phyloP scores from a whole-genome alignment of 768 basidiomycete genomes.

The Goffeauzyma gilvescens region DNA sequence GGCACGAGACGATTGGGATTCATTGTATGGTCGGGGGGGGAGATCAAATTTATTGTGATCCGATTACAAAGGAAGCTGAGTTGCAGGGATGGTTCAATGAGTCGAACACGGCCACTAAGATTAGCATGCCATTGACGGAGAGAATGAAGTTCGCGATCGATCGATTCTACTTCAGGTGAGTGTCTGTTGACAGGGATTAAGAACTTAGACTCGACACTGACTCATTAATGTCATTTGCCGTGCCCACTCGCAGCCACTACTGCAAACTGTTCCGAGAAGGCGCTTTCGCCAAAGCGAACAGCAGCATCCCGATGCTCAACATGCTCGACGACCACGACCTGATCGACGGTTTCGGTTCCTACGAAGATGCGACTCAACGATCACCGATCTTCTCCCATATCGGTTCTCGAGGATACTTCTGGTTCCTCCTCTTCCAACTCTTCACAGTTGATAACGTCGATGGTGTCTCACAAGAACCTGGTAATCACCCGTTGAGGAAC shows the following conservation, averaged over 20 bases:
- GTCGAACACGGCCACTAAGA: conserved; percentile 44
- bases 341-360: conserved; percentile 27
- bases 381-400: conserved; percentile 39
- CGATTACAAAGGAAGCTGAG: conserved; percentile 52
- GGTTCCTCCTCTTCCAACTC: conserved; percentile 83
- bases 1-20: conserved; percentile 61
- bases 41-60: conserved; percentile 57
- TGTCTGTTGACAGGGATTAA: neutral
- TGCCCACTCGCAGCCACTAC: conserved; percentile 46
- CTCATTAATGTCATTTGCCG: neutral
- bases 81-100: conserved; percentile 50
- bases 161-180: conserved; percentile 34
- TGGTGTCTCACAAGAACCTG: conserved; percentile 46
- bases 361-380: conserved; percentile 24
- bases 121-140: conserved; percentile 42
- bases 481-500: conserved; percentile 49
- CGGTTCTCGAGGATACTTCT: conserved; percentile 71
- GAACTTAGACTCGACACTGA: neutral
- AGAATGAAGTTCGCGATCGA: conserved; percentile 63
- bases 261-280: conserved; percentile 68
- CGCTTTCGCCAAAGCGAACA: conserved; percentile 77
- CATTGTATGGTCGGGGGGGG: conserved; percentile 87
- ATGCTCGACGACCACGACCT: conserved; percentile 36
- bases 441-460: conserved; percentile 58
- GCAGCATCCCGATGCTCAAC: conserved; percentile 55